Conservation (phyloP, 768 basidiomycete genomes). For the Pholiota microspora region DNA sequence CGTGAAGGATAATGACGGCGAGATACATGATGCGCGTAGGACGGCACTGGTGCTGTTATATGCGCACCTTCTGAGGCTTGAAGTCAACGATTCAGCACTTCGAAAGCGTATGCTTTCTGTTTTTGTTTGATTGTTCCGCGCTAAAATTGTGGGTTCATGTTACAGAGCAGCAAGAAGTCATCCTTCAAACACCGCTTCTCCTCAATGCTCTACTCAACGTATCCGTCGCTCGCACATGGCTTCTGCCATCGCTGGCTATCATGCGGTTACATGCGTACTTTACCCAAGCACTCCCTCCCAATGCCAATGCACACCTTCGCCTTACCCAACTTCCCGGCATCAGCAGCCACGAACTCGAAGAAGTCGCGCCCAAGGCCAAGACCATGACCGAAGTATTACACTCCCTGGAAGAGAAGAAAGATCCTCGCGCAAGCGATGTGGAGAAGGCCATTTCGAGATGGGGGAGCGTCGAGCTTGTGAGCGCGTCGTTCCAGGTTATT, state of each 20-base stretch:
- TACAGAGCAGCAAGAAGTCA: slow-evolving; percentile 71
- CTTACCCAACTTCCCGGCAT: slow-evolving; percentile 83
- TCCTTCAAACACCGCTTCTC: slow-evolving; percentile 70
- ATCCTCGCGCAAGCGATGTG: slow-evolving; percentile 48
- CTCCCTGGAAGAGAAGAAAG: slow-evolving; percentile 49
- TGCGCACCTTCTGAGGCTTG: slow-evolving; percentile 78
- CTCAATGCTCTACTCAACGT: slow-evolving; percentile 83
- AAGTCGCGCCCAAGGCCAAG: slow-evolving; percentile 31
- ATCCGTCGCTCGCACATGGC: slow-evolving; percentile 85
- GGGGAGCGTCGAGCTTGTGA: slow-evolving; percentile 76
- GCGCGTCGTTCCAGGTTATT: slow-evolving; percentile 87
- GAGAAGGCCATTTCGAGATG: slow-evolving; percentile 66
- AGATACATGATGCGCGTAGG: slow-evolving; percentile 37
- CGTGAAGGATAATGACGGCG: slow-evolving; percentile 32
- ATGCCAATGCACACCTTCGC: slow-evolving; percentile 38
- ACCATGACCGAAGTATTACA: slow-evolving; percentile 46
- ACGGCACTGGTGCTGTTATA: slow-evolving; percentile 75
- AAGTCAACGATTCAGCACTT: slow-evolving; percentile 49
- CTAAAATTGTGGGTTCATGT: no score
- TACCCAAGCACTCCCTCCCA: slow-evolving; percentile 75
- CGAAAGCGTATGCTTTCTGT: slow-evolving; percentile 63
- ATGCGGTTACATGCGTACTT: slow-evolving; percentile 85
- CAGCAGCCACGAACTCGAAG: slow-evolving; percentile 45
- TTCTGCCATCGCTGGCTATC: slow-evolving; percentile 69
- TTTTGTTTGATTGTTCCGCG: no score